A percentile compares a stretch with the other conserved stretches of the same genome.
Evolutionary conservation across 2,329 filamentous ascomycete genomes (phyloP).

Genomic region (Pseudogymnoascus sp.): DNA sequence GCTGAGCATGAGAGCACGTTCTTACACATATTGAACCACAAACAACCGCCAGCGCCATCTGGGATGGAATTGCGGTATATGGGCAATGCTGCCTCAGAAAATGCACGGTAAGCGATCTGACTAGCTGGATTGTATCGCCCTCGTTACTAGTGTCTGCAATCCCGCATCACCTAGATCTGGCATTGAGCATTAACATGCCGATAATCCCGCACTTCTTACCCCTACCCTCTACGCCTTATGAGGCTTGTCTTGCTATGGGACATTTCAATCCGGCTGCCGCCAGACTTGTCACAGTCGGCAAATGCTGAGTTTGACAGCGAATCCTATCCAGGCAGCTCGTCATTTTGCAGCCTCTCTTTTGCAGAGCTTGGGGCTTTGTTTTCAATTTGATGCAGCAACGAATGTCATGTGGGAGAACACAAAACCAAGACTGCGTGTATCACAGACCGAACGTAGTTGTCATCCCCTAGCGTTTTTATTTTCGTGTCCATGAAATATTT

Average conservation of each 20-base stretch:
- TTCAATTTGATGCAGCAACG: slow-evolving; percentile 3
- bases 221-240: not conserved
- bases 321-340: not conserved
- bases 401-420: slow-evolving; percentile 7
- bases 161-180: not conserved
- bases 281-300: not conserved
- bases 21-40: slow-evolving; percentile 24
- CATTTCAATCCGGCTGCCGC: not conserved
- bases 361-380: not conserved
- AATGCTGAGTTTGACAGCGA: not conserved
- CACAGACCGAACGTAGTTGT: slow-evolving; percentile 3
- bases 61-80: slow-evolving; percentile 31
- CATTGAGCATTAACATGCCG: slow-evolving; percentile 3
- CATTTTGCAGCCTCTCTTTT: not conserved
- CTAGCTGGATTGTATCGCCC: slow-evolving; percentile 1
- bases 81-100: slow-evolving; percentile 27
- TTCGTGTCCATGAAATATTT: not conserved
- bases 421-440: not conserved
- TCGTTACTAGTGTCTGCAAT: not conserved
- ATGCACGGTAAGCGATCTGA: slow-evolving; percentile 27
- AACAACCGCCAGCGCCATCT: slow-evolving; percentile 22
- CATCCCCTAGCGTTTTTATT: not conserved
- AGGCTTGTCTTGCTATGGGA: not conserved
- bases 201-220: slow-evolving; percentile 1
- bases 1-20: slow-evolving; percentile 29